Evolutionary conservation across 371 early-diverging fungal species (phyloP).

Genomic region (Mortierella sp.): DNA sequence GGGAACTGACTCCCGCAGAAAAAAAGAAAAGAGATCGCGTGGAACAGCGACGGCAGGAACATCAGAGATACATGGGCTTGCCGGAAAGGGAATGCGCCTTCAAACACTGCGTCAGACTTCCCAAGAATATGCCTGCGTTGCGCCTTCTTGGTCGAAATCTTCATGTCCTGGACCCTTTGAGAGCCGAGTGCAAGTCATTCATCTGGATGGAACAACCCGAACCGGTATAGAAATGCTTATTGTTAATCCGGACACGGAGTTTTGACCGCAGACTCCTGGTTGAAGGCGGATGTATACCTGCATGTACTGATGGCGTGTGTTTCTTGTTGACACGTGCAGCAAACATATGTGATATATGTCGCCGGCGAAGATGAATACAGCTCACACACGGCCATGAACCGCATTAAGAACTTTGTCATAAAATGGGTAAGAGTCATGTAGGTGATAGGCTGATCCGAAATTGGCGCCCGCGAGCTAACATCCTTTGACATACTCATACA

Average conservation of each 20-base stretch:
- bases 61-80: constrained; percentile 14
- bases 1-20: constrained; percentile 33
- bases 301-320: neutral
- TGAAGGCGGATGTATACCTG: too few species aligned
- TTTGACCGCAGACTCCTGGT: neutral
- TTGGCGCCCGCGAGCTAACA: too few species aligned
- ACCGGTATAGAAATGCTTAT: neutral
- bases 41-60: constrained; percentile 11
- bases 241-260: too few species aligned
- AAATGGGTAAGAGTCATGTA: constrained; percentile 17
- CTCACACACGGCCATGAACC: constrained; percentile 21
- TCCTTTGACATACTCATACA: neutral
- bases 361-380: constrained; percentile 19
- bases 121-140: constrained; percentile 11
- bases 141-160: constrained; percentile 23
- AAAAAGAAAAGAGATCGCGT: constrained; percentile 20
- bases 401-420: constrained; percentile 38
- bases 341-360: constrained; percentile 15
- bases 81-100: constrained; percentile 11
- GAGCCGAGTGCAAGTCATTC: constrained; percentile 31
- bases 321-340: neutral
- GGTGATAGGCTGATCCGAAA: neutral
- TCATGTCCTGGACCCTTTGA: constrained; percentile 12
- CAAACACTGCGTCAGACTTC: constrained; percentile 23
- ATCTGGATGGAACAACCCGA: constrained; percentile 37